A percentile compares a stretch with the other conserved stretches of the same genome.
Conservation (phyloP, 495 filamentous ascomycete genomes). For the Neurospora africana region DNA sequence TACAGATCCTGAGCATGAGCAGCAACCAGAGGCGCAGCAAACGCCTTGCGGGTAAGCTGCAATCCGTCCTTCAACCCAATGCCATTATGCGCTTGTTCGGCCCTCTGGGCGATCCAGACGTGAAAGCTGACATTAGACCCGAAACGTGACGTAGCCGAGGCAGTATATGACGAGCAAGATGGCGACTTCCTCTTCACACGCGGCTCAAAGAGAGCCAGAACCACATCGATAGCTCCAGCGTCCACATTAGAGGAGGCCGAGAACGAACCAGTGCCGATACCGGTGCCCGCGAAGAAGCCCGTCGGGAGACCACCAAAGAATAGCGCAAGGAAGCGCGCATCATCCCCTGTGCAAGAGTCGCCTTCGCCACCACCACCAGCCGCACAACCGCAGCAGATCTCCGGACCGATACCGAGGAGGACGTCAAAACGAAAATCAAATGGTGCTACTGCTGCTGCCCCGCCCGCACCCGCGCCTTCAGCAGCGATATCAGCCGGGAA, state of each 20-base stretch:
- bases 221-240: constrained; percentile 30
- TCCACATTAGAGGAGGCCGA: constrained; percentile 20
- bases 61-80: constrained; percentile 1
- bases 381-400: neutral
- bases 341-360: constrained; percentile 19
- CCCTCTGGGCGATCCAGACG: constrained; percentile 4
- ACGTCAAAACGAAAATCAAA: constrained; percentile 29
- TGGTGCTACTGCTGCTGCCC: constrained; percentile 1
- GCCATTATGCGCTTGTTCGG: constrained; percentile 6
- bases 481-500: neutral
- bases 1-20: constrained; percentile 51
- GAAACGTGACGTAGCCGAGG: constrained; percentile 16
- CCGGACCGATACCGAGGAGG: constrained; percentile 29
- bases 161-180: constrained; percentile 55
- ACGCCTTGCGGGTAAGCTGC: constrained; percentile 43
- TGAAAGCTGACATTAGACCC: constrained; percentile 5
- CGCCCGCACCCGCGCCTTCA: constrained; percentile 3
- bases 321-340: constrained; percentile 26
- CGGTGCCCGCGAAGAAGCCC: constrained; percentile 25
- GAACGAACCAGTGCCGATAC: constrained; percentile 29
- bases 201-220: constrained; percentile 42
- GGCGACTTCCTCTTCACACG: constrained; percentile 55
- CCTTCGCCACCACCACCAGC: constrained; percentile 11
- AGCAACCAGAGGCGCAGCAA: constrained; percentile 46
- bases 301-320: constrained; percentile 33